These are phyloP conservation scores for Uncinocarpus reesii DNA, from an alignment of 2,329 filamentous ascomycete genomes.

Conservation along the genomic window DNA sequence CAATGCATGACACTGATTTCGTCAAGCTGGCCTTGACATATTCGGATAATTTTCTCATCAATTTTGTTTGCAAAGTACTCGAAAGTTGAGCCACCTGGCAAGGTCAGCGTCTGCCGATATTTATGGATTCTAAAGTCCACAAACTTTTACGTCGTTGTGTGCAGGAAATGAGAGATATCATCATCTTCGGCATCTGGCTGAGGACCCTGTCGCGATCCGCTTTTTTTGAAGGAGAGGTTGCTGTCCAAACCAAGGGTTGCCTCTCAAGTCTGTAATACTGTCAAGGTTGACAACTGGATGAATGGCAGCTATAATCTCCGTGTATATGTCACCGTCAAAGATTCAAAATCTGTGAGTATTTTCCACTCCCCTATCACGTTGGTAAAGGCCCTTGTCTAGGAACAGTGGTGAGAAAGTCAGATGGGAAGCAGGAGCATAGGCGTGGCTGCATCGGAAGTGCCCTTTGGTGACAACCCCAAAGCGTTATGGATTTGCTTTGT, in stretches of 20 bases:
- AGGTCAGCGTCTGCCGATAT: background rate
- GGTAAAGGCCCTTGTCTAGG: too few relatives aligned
- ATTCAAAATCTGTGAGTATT: too few relatives aligned
- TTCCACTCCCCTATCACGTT: too few relatives aligned
- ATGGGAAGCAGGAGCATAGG: too few relatives aligned
- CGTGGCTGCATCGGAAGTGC: too few relatives aligned
- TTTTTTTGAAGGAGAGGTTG: constrained; percentile 1
- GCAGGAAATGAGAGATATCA: constrained; percentile 7
- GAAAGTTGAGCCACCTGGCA: background rate
- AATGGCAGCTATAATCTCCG: too few relatives aligned
- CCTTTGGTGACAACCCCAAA: too few relatives aligned
- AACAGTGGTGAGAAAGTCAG: too few relatives aligned
- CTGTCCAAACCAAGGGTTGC: background rate
- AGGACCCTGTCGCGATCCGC: constrained; percentile 7
- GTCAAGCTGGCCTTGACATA: constrained; percentile 9
- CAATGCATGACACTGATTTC: constrained; percentile 11
- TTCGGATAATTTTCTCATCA: constrained; percentile 12
- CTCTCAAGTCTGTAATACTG: too few relatives aligned
- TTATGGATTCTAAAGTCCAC: background rate
- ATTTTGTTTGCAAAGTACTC: constrained; percentile 8
- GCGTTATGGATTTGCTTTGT: too few relatives aligned
- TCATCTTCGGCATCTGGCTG: constrained; percentile 7
- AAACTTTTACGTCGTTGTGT: constrained; percentile 3
- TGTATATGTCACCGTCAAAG: too few relatives aligned
- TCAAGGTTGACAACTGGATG: too few relatives aligned